Conservation (phyloP, 140 eudicot species). For the Oenanthe javanica region DNA sequence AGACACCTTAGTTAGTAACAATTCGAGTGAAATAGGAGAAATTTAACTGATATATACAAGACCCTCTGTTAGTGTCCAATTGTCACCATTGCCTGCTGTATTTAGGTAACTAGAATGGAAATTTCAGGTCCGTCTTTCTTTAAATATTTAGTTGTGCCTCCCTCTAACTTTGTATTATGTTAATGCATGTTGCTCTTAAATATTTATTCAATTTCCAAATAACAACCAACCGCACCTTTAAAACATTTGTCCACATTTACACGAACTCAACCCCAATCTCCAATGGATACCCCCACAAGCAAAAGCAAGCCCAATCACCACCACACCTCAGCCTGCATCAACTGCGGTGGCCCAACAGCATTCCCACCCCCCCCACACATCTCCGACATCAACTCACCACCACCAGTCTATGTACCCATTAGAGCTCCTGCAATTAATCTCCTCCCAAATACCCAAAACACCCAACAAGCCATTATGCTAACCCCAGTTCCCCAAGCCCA, state of each 20-base stretch:
- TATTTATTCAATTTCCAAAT: too few species aligned
- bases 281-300: slow-evolving; percentile 5
- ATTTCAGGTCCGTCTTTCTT: too few species aligned
- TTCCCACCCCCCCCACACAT: slow-evolving; percentile 51
- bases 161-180: too few species aligned
- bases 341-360: slow-evolving; percentile 76
- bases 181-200: too few species aligned
- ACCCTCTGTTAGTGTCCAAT: too few species aligned
- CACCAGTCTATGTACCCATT: slow-evolving; percentile 69
- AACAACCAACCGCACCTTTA: background rate
- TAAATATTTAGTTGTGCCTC: too few species aligned
- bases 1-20: too few species aligned
- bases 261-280: background rate
- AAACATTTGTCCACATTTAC: background rate
- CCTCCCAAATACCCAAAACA: slow-evolving; percentile 40
- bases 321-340: slow-evolving; percentile 43
- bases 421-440: slow-evolving; percentile 77
- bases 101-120: too few species aligned
- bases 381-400: slow-evolving; percentile 38
- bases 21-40: too few species aligned
- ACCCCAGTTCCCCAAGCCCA: slow-evolving; percentile 84
- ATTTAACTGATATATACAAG: too few species aligned
- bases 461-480: slow-evolving; percentile 63
- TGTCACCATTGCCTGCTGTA: too few species aligned
- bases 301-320: slow-evolving; percentile 21